Percentiles rank a stretch among this genome's conserved stretches.
Conservation (phyloP, 768 basidiomycete genomes). For the Calocybe cyanea region DNA sequence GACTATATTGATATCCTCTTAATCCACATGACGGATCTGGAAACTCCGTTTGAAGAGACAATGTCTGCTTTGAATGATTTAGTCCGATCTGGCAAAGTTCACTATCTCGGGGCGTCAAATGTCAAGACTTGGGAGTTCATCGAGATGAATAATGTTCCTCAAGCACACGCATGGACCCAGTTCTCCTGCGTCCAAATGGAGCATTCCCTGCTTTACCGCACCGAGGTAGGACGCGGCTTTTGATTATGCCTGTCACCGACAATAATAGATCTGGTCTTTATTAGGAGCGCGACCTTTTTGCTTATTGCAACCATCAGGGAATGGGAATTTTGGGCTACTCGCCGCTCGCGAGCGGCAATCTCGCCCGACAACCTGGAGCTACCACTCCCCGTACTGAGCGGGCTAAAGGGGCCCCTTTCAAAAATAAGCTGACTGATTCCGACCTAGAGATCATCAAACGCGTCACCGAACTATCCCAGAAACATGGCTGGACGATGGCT, state of each 20-base stretch:
- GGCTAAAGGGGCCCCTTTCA: conserved; percentile 13
- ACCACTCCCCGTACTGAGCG: conserved; percentile 17
- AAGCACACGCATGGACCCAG: conserved; percentile 41
- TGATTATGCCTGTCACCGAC: background rate
- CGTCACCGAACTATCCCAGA: conserved; percentile 38
- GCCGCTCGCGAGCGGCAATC: conserved; percentile 34
- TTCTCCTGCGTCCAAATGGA: conserved; percentile 55
- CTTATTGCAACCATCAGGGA: conserved; percentile 42
- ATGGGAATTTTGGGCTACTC: conserved; percentile 50
- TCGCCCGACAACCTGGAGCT: conserved; percentile 30
- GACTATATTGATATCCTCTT: conserved; percentile 32
- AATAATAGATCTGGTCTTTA: background rate
- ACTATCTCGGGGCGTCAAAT: conserved; percentile 46
- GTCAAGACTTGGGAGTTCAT: conserved; percentile 43
- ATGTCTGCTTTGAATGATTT: conserved; percentile 46
- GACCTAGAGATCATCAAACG: conserved; percentile 30
- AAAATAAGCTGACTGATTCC: conserved; percentile 18
- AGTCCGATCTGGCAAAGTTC: conserved; percentile 35
- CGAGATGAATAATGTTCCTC: conserved; percentile 40
- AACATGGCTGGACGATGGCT: conserved; percentile 36
- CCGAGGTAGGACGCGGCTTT: conserved; percentile 34
- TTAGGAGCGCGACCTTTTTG: conserved; percentile 42
- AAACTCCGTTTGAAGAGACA: conserved; percentile 33
- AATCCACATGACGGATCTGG: conserved; percentile 35
- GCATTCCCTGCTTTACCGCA: conserved; percentile 50